Percentiles rank a stretch among this genome's conserved stretches.
Conservation (phyloP, 2,329 filamentous ascomycete genomes). For the Nemania serpens region DNA sequence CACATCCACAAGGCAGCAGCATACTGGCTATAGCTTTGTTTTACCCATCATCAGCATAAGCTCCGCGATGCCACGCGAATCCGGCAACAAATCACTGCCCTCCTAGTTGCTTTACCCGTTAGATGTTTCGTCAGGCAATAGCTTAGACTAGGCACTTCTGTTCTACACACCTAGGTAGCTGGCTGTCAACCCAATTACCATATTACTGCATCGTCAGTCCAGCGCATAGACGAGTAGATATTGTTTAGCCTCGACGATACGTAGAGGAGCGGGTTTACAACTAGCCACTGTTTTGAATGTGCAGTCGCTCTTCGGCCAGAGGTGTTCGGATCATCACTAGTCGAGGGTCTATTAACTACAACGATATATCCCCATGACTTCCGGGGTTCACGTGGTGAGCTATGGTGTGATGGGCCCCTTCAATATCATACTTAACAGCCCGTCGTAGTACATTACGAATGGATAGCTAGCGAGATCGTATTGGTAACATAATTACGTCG, state of each 20-base stretch:
- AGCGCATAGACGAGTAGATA: not conserved
- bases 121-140: not conserved
- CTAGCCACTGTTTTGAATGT: not conserved
- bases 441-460: not conserved
- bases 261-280: not conserved
- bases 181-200: not conserved
- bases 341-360: not conserved
- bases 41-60: not conserved
- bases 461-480: not conserved
- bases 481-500: not conserved
- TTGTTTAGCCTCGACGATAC: not conserved
- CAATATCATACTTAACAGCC: not conserved
- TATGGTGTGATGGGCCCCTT: not conserved
- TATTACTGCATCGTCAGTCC: not conserved
- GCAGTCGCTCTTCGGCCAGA: not conserved
- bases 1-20: not conserved
- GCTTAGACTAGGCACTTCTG: not conserved
- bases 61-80: not conserved
- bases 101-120: not conserved
- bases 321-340: not conserved
- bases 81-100: not conserved
- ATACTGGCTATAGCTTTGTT: not conserved
- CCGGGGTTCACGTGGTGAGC: not conserved
- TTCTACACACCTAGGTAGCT: not conserved
- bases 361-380: not conserved